Evolutionary conservation across 2,329 filamentous ascomycete genomes (phyloP), one percentile per base, ranked within the genome.

Genomic region (Fusarium mundagurra): DNA sequence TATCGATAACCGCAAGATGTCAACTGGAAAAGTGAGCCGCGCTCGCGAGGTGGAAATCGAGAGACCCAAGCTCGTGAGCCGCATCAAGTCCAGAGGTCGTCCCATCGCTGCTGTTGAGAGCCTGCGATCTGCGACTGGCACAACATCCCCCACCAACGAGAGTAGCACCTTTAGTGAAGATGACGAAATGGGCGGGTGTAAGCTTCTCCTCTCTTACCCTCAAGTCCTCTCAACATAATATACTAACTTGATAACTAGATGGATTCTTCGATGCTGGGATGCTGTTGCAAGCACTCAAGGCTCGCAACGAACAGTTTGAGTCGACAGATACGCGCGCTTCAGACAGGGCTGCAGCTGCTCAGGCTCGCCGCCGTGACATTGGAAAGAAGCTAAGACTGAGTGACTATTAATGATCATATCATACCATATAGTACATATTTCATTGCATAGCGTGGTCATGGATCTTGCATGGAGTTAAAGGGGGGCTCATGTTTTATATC

Each of bases 231-330:
- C 13, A 67, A 63, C 6, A 47, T 51, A 14, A 51, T 38, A 62
- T 63, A 77, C 84, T 82, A 77, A 82, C 67, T 44, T 74, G 16
- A 59, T 55, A 58, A 71, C n/a, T 80, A 98, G 95, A 98, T 86
- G 96, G 96, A 38, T 98, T 98, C 87, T 98, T 98, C 84, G 96
- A 98, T 81, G 95, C 96, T 2, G 96, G 96, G 20, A 97, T 98
- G 94, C 89, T 98, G 10, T 87, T 96, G 31, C 94, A 97, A 81
- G 94, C 95, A 4, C 90, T 98, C 66, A 95, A 95, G 81, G 92
- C 92, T 6, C 89, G 92, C 58, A 88, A 88, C 22, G 87, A 90
- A 64, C 86, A 84, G 8, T 82, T 85, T 11, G 88, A 90, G 61
- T 78, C 83, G 6, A 85, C 83, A 48, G 88, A 90, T 71, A 83